Percentiles rank a stretch among this genome's conserved stretches.
phyloP scores from a whole-genome alignment of 495 filamentous ascomycete genomes.

The Penicillium lividum region DNA sequence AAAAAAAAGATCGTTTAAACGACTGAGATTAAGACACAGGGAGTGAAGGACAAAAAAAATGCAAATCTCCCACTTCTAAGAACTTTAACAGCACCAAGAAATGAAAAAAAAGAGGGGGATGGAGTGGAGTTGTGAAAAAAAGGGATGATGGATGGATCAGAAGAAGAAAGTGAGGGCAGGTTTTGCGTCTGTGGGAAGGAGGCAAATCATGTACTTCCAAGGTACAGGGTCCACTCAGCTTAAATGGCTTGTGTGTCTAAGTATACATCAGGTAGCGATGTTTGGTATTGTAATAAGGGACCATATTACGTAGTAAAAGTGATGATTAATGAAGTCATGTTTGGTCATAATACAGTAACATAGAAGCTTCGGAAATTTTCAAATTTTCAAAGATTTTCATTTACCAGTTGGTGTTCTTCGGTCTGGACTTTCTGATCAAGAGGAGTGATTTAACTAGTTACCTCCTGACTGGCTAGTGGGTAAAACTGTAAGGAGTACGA shows the following conservation, averaged over 20 bases:
- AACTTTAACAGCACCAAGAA: constrained; percentile 45
- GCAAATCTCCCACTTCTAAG: constrained; percentile 40
- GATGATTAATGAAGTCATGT: background rate
- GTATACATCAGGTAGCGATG: background rate
- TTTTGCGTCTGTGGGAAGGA: constrained; percentile 32
- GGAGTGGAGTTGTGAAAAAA: constrained; percentile 27
- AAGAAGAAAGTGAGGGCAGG: constrained; percentile 18
- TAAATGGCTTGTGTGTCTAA: constrained; percentile 3
- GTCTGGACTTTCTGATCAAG: constrained; percentile 16
- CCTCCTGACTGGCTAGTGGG: constrained; percentile 3
- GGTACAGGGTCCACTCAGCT: constrained; percentile 4
- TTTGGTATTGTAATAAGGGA: background rate
- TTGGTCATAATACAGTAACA: constrained; percentile 1
- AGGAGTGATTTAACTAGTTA: constrained; percentile 1
- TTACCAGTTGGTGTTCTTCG: constrained; percentile 9
- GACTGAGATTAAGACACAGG: constrained; percentile 15
- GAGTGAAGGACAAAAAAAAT: constrained; percentile 37
- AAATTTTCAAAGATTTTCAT: constrained; percentile 2
- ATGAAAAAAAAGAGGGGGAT: constrained; percentile 32
- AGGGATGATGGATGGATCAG: constrained; percentile 42
- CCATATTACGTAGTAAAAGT: background rate
- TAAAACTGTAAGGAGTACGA: too few species aligned
- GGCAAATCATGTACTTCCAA: constrained; percentile 26
- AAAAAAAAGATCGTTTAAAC: constrained; percentile 26
- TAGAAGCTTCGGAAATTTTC: background rate